Evolutionary conservation across 306 rosid species (phyloP).

Genomic region (Prunus salicina): DNA sequence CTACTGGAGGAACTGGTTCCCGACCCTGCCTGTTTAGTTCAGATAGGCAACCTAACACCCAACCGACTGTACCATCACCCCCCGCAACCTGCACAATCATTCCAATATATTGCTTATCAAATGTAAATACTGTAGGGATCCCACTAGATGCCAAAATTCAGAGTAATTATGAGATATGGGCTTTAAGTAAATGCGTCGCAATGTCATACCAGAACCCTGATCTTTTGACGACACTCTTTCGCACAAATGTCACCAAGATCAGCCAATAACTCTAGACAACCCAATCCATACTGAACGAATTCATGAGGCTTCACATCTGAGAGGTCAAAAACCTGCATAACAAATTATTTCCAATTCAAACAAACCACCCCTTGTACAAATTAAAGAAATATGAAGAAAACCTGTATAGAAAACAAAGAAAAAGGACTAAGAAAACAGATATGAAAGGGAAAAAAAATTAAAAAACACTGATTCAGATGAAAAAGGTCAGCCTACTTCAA

Average conservation of each 20-base stretch:
- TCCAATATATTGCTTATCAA: background rate
- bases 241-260: constrained; percentile 72
- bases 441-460: background rate
- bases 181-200: background rate
- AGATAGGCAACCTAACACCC: constrained; percentile 90
- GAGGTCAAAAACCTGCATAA: constrained; percentile 76
- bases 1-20: constrained; percentile 85
- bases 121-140: background rate
- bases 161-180: constrained; percentile 5
- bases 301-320: constrained; percentile 91
- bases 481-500: constrained; percentile 5
- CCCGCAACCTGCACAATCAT: constrained; percentile 88
- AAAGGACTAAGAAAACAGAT: background rate
- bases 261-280: constrained; percentile 74
- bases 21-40: constrained; percentile 52
- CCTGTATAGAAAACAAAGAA: background rate
- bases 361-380: background rate
- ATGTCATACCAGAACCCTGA: constrained; percentile 81
- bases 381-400: background rate
- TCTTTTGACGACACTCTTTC: constrained; percentile 72
- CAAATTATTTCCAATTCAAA: constrained; percentile 14
- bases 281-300: constrained; percentile 76
- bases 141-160: constrained; percentile 2
- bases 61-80: constrained; percentile 98
- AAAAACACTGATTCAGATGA: background rate